phyloP scores from a whole-genome alignment of 768 basidiomycete genomes.

The Hygrocybe coccinea region DNA sequence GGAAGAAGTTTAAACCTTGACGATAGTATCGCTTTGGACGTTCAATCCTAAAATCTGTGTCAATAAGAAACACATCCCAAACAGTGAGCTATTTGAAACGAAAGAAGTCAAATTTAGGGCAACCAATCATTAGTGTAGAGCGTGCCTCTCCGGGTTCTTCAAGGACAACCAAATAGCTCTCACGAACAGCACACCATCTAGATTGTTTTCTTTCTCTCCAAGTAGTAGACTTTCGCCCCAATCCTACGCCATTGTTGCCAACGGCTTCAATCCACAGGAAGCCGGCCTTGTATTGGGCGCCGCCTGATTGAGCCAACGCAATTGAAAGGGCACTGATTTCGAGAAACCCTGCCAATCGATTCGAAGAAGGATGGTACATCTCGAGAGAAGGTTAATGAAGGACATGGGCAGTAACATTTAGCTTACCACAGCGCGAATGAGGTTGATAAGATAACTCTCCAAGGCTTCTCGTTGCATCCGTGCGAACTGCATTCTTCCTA shows the following conservation, averaged over 20 bases:
- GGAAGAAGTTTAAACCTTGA: slow-evolving; percentile 70
- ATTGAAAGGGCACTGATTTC: slow-evolving; percentile 89
- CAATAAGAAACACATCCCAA: slow-evolving; percentile 92
- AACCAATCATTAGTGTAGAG: not conserved
- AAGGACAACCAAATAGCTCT: slow-evolving; percentile 84
- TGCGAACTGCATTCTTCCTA: slow-evolving; percentile 71
- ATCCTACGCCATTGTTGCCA: slow-evolving; percentile 48
- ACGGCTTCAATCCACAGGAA: slow-evolving; percentile 58
- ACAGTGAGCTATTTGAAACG: slow-evolving; percentile 52
- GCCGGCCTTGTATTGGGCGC: slow-evolving; percentile 88
- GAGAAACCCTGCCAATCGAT: slow-evolving; percentile 83
- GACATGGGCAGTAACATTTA: not conserved
- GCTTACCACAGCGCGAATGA: slow-evolving; percentile 86
- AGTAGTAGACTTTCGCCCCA: slow-evolving; percentile 60
- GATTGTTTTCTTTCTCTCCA: slow-evolving; percentile 59
- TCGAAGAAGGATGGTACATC: slow-evolving; percentile 96
- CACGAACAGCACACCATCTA: slow-evolving; percentile 89
- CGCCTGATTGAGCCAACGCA: slow-evolving; percentile 71
- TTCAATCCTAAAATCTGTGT: slow-evolving; percentile 82
- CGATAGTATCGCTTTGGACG: slow-evolving; percentile 88
- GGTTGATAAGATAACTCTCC: slow-evolving; percentile 81
- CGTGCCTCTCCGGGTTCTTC: slow-evolving; percentile 82
- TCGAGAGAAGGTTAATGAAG: slow-evolving; percentile 25
- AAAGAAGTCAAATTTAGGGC: not conserved
- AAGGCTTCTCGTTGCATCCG: slow-evolving; percentile 74